Evolutionary conservation across 257 asterid genomes (phyloP), one percentile per base, ranked within the genome.

Genomic region (Solanum rostratum): DNA sequence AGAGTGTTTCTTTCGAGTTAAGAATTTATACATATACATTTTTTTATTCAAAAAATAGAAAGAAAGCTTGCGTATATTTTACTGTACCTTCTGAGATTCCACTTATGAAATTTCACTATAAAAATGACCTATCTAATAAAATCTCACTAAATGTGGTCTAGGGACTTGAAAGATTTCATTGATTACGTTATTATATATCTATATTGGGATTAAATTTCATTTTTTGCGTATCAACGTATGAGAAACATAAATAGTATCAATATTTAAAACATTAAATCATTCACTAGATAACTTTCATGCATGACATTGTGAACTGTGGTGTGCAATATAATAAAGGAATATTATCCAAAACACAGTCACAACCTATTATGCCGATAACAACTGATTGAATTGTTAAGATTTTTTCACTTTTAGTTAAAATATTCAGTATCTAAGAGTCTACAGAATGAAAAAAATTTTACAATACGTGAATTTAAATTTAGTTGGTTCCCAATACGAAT

Each of bases 21-120:
- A 45, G 3, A 45, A 10, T 45, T 45, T 0, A 45, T 45, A 0
- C 3, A 8, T 7, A 45, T 10, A 45, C 1, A 45, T 9, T 8
- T 45, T 9, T 45, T 9, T 45, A 45, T 10, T 45, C 2, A 45
- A 45, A 45, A 45, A 3, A 5, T 59, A 22, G 2, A 8, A 11
- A 22, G 1, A 46, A 46, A 9, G 7, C 49, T 7, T 43, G 49
- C 4, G 11, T 43, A 43, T 9, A 43, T 9, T 8, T 8, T 43
- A 1, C 10, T 43, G 3, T 43, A 43, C 1, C 3, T 0, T 57
- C 1, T 57, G 0, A 3, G 2, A n/a, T 2, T 3, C 1, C n/a
- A 20, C 10, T 55, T 3, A 13, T n/a, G 2, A 33, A 33, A 33
- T 33, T 33, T 33, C 4, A 33, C 6, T 3, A 33, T 2, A 33